phyloP scores from a whole-genome alignment of 75 land plant genomes.

The Pinus albicaulis region DNA sequence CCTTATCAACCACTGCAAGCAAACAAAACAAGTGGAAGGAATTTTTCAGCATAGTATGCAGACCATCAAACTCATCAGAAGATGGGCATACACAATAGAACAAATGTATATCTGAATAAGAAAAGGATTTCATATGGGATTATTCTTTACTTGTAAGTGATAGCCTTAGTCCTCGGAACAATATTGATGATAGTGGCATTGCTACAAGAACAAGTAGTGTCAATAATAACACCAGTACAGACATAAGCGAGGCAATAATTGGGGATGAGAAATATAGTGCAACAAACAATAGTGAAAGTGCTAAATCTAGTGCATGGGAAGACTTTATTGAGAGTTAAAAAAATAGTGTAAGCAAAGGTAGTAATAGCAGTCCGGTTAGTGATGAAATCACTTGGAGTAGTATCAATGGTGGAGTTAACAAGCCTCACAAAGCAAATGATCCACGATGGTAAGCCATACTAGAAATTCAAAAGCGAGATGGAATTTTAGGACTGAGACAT shows the following conservation, averaged over 20 bases:
- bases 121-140: slow-evolving; percentile 68
- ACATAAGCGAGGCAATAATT: slow-evolving; percentile 45
- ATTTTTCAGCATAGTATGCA: background rate
- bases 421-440: no score
- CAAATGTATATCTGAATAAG: background rate
- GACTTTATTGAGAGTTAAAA: no score
- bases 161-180: slow-evolving; percentile 52
- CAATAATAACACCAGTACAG: slow-evolving; percentile 43
- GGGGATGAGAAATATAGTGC: slow-evolving; percentile 62
- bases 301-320: no score
- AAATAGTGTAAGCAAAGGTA: no score
- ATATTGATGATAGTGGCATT: slow-evolving; percentile 59
- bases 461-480: no score
- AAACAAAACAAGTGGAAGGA: background rate
- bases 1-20: background rate
- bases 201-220: slow-evolving; percentile 56
- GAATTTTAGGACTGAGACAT: no score
- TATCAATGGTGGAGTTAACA: slow-evolving; percentile 14
- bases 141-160: slow-evolving; percentile 41
- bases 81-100: background rate
- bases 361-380: slow-evolving; percentile 17
- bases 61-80: background rate
- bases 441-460: no score
- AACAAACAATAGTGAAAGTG: no score
- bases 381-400: slow-evolving; percentile 80